These are phyloP conservation scores for Debaryomyces nepalensis DNA, from an alignment of 1,139 yeast genomes.

Conservation along the genomic window DNA sequence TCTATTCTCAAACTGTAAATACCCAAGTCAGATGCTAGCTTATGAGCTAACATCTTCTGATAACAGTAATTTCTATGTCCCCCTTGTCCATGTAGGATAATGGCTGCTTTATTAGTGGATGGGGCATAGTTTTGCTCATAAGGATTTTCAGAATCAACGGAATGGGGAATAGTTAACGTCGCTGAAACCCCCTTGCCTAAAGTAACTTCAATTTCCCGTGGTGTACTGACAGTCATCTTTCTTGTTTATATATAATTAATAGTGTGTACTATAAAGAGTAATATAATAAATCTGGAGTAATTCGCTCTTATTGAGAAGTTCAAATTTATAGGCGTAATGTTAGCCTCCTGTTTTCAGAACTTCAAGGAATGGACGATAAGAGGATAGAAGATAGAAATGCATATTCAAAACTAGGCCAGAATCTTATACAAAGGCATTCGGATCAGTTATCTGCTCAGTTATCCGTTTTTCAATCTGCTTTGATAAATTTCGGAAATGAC, in stretches of 20 bases:
- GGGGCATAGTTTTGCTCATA: constrained; percentile 38
- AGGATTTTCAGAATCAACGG: constrained; percentile 30
- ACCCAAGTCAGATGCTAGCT: constrained; percentile 62
- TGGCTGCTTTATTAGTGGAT: constrained; percentile 43
- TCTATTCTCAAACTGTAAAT: constrained; percentile 74
- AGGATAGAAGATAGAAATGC: constrained; percentile 31
- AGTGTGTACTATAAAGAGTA: neutral
- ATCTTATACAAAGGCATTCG: constrained; percentile 44
- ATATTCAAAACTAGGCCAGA: constrained; percentile 30
- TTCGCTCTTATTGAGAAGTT: constrained; percentile 3
- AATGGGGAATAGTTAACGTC: constrained; percentile 45
- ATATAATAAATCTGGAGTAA: neutral
- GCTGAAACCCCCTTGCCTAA: constrained; percentile 44
- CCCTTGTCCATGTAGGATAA: constrained; percentile 73
- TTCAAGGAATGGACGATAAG: constrained; percentile 6
- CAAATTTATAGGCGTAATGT: neutral
- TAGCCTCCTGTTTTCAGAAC: neutral
- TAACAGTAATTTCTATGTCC: constrained; percentile 85
- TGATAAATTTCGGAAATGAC: constrained; percentile 64
- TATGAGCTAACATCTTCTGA: constrained; percentile 65
- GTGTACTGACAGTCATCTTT: constrained; percentile 19
- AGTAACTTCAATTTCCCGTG: constrained; percentile 42
- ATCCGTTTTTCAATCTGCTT: constrained; percentile 62
- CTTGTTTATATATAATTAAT: neutral
- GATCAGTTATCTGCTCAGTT: constrained; percentile 61